phyloP scores from a whole-genome alignment of 2,329 filamentous ascomycete species.

The Penicillium sp. region DNA sequence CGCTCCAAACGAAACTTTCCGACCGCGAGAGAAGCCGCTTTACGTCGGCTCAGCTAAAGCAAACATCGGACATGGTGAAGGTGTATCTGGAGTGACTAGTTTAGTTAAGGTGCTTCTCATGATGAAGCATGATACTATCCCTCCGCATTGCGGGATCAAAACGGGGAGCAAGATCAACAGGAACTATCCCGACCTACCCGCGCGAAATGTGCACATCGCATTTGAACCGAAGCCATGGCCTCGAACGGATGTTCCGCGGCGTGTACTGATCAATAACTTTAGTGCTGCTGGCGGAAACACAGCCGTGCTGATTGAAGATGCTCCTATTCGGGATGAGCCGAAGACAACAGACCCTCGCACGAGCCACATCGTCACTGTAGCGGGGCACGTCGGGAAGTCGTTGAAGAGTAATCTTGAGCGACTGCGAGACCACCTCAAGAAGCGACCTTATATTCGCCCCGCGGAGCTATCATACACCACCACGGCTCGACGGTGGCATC shows the following conservation, averaged over 20 bases:
- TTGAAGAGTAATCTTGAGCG: conserved; percentile 58
- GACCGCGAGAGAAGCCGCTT: conserved; percentile 22
- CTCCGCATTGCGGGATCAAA: conserved; percentile 71
- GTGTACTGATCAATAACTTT: conserved; percentile 64
- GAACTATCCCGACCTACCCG: conserved; percentile 35
- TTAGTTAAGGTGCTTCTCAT: conserved; percentile 69
- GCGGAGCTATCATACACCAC: conserved; percentile 67
- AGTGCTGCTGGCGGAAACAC: conserved; percentile 73
- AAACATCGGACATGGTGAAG: conserved; percentile 36
- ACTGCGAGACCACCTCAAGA: conserved; percentile 50
- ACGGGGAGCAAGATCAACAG: conserved; percentile 34
- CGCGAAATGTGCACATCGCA: conserved; percentile 37
- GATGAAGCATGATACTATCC: conserved; percentile 66
- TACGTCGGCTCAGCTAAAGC: conserved; percentile 35
- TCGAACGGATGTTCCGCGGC: conserved; percentile 12
- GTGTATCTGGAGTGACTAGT: conserved; percentile 36
- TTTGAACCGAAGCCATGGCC: conserved; percentile 47
- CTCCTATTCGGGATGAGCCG: conserved; percentile 52
- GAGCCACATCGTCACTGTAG: conserved; percentile 60
- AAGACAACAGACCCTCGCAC: conserved; percentile 49
- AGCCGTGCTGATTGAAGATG: conserved; percentile 65
- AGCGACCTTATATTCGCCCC: conserved; percentile 46
- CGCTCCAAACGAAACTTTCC: conserved; percentile 33
- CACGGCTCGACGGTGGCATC: conserved; percentile 58
- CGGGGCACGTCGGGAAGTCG: conserved; percentile 55